Evolutionary conservation across 2,329 filamentous ascomycete species (phyloP), one percentile per base, ranked within the genome.

Genomic region (Botrytis porri): DNA sequence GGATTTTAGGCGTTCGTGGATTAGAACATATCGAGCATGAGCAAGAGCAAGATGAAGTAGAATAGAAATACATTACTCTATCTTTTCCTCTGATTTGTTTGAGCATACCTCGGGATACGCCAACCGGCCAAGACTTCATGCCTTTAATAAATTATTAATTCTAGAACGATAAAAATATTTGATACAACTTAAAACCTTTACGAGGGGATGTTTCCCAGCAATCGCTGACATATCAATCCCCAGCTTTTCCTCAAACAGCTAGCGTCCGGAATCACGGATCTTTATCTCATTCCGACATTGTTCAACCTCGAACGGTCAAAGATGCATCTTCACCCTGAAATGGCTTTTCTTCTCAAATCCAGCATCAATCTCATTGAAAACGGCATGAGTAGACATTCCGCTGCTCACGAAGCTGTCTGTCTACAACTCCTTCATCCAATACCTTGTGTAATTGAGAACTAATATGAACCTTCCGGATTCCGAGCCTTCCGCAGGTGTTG

Each of bases 191-290:
- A 57, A 57, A 57, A 4, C 51, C n/a, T 57, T 51, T 5, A n/a
- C 14, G 37, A 37, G 8, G 22, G 35, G 4, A 54, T 14, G 22
- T 5, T 66, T 35, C 12, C 10, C 29, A 4, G 16, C 4, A 18
- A 25, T 29, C 48, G 45, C 64, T 66, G 64, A 39, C 29, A 66
- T 39, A 54, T 20, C 22, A 29, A 54, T 39, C 22, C 48, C 16
- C 32, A 37, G n/a, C 22, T 22, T 66, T 54, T 39, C 45, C 64
- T 39, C 32, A 66, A 29, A 12, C 9, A 29, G 39, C 45, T 64
- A 71, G 69, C n/a, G 35, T 32, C 43, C 35, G 48, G 69, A 64
- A 70, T 71, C 35, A 25, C 69, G 69, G 59, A 71, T 54, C 9
- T 45, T 65, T 4, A 59, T 71, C 12, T 71, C 32, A n/a, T 45